Evolutionary conservation across 2,329 filamentous ascomycete genomes (phyloP), one percentile per base, ranked within the genome.

Genomic region (Ophioceras dolichostomum): DNA sequence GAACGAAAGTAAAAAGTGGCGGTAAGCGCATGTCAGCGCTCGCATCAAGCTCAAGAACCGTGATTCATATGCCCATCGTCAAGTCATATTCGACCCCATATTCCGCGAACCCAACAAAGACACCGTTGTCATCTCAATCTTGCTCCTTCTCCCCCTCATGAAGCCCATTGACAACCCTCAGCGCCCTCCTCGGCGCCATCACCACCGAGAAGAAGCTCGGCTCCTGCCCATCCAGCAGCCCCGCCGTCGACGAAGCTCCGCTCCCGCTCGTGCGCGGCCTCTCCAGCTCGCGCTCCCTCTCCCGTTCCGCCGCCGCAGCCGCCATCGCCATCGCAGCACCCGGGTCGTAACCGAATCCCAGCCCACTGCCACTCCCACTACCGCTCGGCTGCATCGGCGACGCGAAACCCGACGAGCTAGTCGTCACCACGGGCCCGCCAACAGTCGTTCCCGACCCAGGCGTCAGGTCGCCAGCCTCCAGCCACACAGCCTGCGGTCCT

Each of bases 121-220:
- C 12, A 21, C 16, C 13, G 16, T n/a, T 27, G 24, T 6, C 5
- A n/a, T 14, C 26, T 27, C 32, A n/a, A 7, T 24, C 36, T 10
- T 36, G 22, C 31, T 39, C 39, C 20, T 34, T 34, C 36, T 47
- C 41, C 18, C 41, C 45, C 19, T 47, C 49, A 38, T 53, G 50
- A 28, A 55, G 34, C 13, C 53, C 52, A 40, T 81, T 81, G 16
- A 80, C 73, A 33, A 80, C 74, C 53, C 74, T 62, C 57, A 81
- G 57, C 50, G 73, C 80, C 53, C 76, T 61, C 53, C 75, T 66
- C 20, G 76, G 76, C 49, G 76, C 76, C 51, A 80, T 48, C 47
- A 80, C 50, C 27, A 79, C 73, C 35, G 68, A 76, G 53, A 79
- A 71, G 52, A 81, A 83, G 31, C 66, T 76, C 39, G 76, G 76